Conservation (phyloP, 2,329 filamentous ascomycete genomes). For the Fusarium liriodendri region DNA sequence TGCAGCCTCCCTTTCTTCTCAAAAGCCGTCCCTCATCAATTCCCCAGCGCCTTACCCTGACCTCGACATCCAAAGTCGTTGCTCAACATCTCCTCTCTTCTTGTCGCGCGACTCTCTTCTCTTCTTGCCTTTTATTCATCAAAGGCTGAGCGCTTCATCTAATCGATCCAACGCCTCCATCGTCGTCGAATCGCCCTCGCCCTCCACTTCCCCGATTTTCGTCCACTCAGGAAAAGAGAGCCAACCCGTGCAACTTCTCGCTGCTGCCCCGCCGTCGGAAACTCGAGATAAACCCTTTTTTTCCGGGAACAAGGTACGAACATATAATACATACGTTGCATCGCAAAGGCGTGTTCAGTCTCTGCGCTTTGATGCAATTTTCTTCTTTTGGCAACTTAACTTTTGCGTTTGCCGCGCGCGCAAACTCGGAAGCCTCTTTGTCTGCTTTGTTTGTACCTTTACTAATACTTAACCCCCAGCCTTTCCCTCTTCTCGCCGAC, state of each 20-base stretch:
- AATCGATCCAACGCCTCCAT: neutral
- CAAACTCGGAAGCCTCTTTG: constrained; percentile 6
- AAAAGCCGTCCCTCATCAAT: constrained; percentile 40
- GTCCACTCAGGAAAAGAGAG: constrained; percentile 31
- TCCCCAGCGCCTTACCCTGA: constrained; percentile 32
- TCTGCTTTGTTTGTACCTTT: constrained; percentile 21
- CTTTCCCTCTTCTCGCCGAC: constrained; percentile 16
- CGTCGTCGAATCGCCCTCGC: constrained; percentile 2
- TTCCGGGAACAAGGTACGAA: constrained; percentile 43
- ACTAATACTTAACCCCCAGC: constrained; percentile 38
- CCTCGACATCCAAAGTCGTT: constrained; percentile 34
- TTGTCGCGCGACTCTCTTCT: neutral
- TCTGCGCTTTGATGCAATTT: neutral
- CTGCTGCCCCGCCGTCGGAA: constrained; percentile 43
- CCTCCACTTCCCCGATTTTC: constrained; percentile 41
- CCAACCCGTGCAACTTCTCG: constrained; percentile 35
- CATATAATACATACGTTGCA: constrained; percentile 5
- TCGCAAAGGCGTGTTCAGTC: neutral
- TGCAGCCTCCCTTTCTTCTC: constrained; percentile 48
- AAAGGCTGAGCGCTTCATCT: constrained; percentile 12
- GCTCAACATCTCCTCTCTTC: constrained; percentile 31
- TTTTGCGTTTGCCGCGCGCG: constrained; percentile 1
- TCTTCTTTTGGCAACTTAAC: neutral
- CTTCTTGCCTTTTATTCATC: constrained; percentile 8
- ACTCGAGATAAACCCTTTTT: constrained; percentile 34